These are phyloP conservation scores for Bolboschoenoplectus hybrid DNA, from an alignment of 202 grass and related monocot species.

Conservation along the genomic window DNA sequence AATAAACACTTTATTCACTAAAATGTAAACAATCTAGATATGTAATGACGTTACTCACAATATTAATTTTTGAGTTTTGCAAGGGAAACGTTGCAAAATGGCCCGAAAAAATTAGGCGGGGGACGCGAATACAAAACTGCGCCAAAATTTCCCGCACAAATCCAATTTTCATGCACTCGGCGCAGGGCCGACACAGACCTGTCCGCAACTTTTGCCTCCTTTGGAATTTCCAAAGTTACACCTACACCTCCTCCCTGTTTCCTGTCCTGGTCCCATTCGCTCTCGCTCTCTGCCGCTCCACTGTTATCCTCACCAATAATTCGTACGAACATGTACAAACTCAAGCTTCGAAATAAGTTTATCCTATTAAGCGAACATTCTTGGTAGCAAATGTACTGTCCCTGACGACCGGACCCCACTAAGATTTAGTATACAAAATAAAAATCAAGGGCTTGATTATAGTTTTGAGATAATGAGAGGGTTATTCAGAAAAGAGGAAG, in stretches of 20 bases:
- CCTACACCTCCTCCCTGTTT: background rate
- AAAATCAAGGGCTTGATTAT: background rate
- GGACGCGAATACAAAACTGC: conserved; percentile 8
- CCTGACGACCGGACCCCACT: background rate
- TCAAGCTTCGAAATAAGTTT: too few species aligned
- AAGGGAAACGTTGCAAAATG: background rate
- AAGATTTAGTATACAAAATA: background rate
- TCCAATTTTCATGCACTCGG: conserved; percentile 17
- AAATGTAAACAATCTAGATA: too few species aligned
- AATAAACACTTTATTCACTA: too few species aligned
- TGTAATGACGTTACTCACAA: too few species aligned
- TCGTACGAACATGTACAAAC: background rate
- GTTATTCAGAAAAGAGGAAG: background rate
- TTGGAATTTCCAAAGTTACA: background rate
- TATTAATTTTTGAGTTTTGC: background rate
- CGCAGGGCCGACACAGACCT: background rate
- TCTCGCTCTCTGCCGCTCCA: background rate
- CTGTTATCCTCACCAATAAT: background rate
- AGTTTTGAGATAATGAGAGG: conserved; percentile 3
- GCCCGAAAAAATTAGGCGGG: conserved; percentile 38
- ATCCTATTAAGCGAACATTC: background rate
- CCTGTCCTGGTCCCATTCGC: background rate
- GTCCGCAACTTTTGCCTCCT: background rate
- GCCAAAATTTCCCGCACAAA: conserved; percentile 40
- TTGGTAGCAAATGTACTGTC: background rate